Conservation (phyloP, 257 asterid species). For the Nicotiana obtusifolia region DNA sequence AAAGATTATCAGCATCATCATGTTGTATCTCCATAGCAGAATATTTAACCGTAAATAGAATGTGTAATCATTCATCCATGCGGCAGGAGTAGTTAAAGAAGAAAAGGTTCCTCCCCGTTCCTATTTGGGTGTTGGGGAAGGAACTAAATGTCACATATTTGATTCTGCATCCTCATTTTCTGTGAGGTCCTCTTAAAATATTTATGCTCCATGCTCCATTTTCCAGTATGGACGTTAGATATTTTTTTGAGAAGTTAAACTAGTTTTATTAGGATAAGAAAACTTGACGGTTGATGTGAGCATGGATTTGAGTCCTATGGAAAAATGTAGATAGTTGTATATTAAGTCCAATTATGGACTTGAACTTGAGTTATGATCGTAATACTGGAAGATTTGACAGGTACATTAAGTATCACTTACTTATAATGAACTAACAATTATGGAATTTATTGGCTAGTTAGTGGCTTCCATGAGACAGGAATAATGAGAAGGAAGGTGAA, state of each 20-base stretch:
- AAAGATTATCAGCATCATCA: neutral
- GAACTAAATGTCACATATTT: neutral
- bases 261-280: neutral
- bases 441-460: neutral
- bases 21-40: neutral
- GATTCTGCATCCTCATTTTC: neutral
- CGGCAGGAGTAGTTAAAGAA: no score
- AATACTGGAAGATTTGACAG: neutral
- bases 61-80: neutral
- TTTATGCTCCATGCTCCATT: no score
- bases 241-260: neutral
- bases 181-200: neutral
- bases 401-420: neutral
- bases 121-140: neutral
- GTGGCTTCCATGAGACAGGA: neutral
- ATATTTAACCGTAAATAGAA: neutral
- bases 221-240: neutral
- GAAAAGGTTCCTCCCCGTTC: no score
- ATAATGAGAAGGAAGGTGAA: no score
- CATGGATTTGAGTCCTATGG: neutral
- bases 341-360: neutral
- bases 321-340: neutral
- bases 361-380: neutral
- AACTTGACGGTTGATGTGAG: neutral
- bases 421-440: neutral